A percentile compares a stretch with the other conserved stretches of the same genome.
Conservation (phyloP, 768 basidiomycete genomes). For the Cantharellus anzutake region DNA sequence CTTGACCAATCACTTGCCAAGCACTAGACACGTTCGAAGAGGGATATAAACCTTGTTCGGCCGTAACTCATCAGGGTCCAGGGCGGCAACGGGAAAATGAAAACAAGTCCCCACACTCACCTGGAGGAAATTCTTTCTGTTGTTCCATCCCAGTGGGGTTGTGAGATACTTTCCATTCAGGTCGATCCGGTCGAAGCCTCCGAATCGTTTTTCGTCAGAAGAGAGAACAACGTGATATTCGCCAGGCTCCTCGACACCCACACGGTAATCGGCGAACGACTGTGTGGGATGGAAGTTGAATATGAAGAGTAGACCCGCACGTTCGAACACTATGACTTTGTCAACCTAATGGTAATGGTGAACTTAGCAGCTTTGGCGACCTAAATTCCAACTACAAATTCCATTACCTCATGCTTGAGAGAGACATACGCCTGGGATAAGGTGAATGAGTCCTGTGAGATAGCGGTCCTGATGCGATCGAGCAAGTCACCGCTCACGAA, state of each 20-base stretch:
- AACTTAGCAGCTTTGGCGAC: not conserved
- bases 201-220: slow-evolving; percentile 75
- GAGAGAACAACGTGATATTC: slow-evolving; percentile 66
- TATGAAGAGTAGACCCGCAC: slow-evolving; percentile 81
- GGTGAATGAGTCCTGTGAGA: not conserved
- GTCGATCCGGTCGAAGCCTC: slow-evolving; percentile 71
- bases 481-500: slow-evolving; percentile 16
- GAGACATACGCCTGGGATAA: slow-evolving; percentile 64
- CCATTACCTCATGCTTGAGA: slow-evolving; percentile 60
- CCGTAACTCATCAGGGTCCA: too few relatives aligned
- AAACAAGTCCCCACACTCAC: slow-evolving; percentile 22
- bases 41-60: slow-evolving; percentile 14
- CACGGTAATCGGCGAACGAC: slow-evolving; percentile 84
- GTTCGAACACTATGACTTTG: slow-evolving; percentile 88
- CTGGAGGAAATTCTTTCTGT: slow-evolving; percentile 78
- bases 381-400: not conserved
- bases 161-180: slow-evolving; percentile 52
- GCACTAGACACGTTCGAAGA: slow-evolving; percentile 14
- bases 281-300: slow-evolving; percentile 94
- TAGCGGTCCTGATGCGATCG: not conserved
- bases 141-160: slow-evolving; percentile 78
- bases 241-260: slow-evolving; percentile 72
- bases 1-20: slow-evolving; percentile 7
- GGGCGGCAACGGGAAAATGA: not conserved
- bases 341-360: slow-evolving; percentile 24